Conservation (phyloP, 306 rosid species). For the Hylodesmum podocarpum region DNA sequence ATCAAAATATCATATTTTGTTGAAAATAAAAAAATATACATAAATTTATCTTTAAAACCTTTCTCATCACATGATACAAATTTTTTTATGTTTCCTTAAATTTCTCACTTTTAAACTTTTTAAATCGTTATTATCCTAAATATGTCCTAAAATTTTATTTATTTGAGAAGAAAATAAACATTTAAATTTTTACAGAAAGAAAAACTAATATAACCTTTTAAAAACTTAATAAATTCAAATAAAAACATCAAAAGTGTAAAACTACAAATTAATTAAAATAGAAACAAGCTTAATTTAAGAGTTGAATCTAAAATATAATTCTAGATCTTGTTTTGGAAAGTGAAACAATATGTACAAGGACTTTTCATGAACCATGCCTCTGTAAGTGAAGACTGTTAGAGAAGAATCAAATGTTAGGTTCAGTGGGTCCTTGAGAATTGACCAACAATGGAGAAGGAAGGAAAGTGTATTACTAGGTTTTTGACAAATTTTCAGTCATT, state of each 20-base stretch:
- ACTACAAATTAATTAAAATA: not conserved
- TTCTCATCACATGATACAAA: too few species aligned
- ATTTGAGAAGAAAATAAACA: not conserved
- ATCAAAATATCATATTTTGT: too few species aligned
- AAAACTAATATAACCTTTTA: not conserved
- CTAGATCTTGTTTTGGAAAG: not conserved
- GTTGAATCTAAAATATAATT: not conserved
- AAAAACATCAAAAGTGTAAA: not conserved
- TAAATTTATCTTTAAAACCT: too few species aligned
- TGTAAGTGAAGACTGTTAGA: not conserved
- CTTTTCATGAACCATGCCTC: not conserved
- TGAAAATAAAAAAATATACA: too few species aligned
- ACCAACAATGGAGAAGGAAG: not conserved
- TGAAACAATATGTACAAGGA: not conserved
- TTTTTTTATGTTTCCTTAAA: not conserved
- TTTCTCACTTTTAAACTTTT: not conserved
- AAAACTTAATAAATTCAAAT: not conserved
- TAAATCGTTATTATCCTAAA: not conserved
- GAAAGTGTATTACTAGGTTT: not conserved
- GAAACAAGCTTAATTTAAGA: not conserved
- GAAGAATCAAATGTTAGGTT: not conserved
- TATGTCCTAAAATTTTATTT: not conserved
- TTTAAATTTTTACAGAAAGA: not conserved
- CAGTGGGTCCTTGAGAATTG: conserved; percentile 27
- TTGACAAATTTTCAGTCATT: not conserved